Percentiles rank a stretch among this genome's conserved stretches.
Conservation (phyloP, 164 flowering plant genomes). For the Chloranthus sessilifolius region DNA sequence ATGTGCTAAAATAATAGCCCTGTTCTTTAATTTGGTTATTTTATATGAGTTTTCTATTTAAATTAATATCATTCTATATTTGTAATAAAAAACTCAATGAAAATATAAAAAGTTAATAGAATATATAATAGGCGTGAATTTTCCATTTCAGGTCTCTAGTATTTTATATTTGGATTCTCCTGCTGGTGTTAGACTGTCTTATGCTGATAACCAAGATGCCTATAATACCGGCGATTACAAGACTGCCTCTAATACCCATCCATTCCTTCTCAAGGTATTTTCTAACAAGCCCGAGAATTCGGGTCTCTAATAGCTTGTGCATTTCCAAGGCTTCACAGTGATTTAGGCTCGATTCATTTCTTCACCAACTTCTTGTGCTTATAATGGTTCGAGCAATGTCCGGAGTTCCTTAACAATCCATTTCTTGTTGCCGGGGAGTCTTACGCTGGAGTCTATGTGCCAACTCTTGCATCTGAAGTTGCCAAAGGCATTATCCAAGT, state of each 20-base stretch:
- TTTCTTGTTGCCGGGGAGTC: constrained; percentile 90
- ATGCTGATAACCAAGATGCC: constrained; percentile 47
- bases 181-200: constrained; percentile 90
- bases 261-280: constrained; percentile 77
- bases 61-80: too few species aligned
- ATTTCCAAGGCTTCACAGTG: not conserved
- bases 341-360: not conserved
- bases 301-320: not conserved
- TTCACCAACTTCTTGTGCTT: constrained; percentile 8
- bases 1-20: too few species aligned
- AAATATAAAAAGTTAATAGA: too few species aligned
- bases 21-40: too few species aligned
- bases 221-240: constrained; percentile 69
- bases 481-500: constrained; percentile 53
- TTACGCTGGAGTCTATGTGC: constrained; percentile 94
- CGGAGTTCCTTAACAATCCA: constrained; percentile 63
- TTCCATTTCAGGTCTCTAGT: constrained; percentile 65
- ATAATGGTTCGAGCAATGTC: constrained; percentile 81
- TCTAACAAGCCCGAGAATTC: not conserved
- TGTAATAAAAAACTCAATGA: too few species aligned
- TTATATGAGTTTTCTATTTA: too few species aligned
- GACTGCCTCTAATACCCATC: constrained; percentile 74
- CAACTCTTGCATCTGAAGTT: constrained; percentile 78
- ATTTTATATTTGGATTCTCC: constrained; percentile 94
- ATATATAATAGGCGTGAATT: too few species aligned